Evolutionary conservation across 768 basidiomycete species (phyloP), one percentile per base, ranked within the genome.

Genomic region (Mycena pura): DNA sequence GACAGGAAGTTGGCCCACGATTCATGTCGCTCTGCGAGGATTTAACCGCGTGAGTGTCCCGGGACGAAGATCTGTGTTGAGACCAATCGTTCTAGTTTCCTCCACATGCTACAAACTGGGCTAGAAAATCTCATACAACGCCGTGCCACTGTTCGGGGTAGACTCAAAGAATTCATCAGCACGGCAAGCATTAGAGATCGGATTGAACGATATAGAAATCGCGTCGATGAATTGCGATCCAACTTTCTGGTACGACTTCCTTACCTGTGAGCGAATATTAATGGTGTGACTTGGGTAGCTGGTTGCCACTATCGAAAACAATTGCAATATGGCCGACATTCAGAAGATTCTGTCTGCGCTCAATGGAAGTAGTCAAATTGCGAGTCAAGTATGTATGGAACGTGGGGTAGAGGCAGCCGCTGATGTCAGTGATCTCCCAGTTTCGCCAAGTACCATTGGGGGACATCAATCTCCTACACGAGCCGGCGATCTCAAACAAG

Each of bases 401-500:
- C 24, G 8, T 27, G 9, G 17, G 10, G n/a, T 11, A 19, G 41
- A 32, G 32, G 41, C 36, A n/a, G n/a, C 11, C 21, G 21, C 10
- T 3, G 22, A 11, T 31, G 3, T 28, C 3, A 11, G 17, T 3
- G 14, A 10, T 10, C 24, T 27, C 19, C 4, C 24, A 60, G 50
- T 60, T 60, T 27, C 44, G 59, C 2, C 19, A 25, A 11, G 29
- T 60, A 6, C 44, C 59, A 19, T 15, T 60, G 44, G 59, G 59
- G 2, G 51, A 60, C 7, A 60, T 60, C 14, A 60, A 60, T 34
- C 59, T 60, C 22, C 32, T 60, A 1, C 41, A 60, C 15, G 59
- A 60, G 22, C 40, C n/a, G 5, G n/a, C 51, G 8, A 25, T 43
- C 34, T 8, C 15, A 9, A 53, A 29, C 29, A 25, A 15, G 17